Evolutionary conservation across 2,329 filamentous ascomycete genomes (phyloP).

Genomic region (Nothophoma quercina): DNA sequence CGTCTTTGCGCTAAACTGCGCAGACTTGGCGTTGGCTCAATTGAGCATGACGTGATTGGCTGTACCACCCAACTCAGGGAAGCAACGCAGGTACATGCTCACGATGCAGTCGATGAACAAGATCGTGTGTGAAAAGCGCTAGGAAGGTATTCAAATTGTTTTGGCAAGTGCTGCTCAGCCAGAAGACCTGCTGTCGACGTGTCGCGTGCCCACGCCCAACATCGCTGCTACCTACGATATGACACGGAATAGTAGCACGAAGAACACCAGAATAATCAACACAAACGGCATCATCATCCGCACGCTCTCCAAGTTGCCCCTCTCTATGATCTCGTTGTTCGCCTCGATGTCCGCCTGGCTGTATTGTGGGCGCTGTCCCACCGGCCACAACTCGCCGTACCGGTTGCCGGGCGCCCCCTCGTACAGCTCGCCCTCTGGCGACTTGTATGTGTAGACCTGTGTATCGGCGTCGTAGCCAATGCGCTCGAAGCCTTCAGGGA

Average conservation of each 20-base stretch:
- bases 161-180: neutral
- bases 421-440: conserved; percentile 58
- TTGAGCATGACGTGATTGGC: conserved; percentile 8
- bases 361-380: conserved; percentile 21
- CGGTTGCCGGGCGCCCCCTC: conserved; percentile 59
- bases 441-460: conserved; percentile 62
- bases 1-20: conserved; percentile 6
- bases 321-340: conserved; percentile 29
- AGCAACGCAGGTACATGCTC: neutral
- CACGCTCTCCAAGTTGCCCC: conserved; percentile 53
- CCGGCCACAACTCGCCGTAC: conserved; percentile 56
- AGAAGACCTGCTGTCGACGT: neutral
- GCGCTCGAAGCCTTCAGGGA: conserved; percentile 63
- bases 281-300: conserved; percentile 67
- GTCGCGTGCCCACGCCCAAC: conserved; percentile 1
- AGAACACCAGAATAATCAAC: conserved; percentile 60
- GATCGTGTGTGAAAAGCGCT: too few species aligned
- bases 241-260: conserved; percentile 54
- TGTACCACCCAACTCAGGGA: neutral
- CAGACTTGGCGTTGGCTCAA: conserved; percentile 6
- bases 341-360: conserved; percentile 26
- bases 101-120: neutral
- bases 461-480: conserved; percentile 66
- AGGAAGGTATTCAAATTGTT: neutral
- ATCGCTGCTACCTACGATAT: neutral